phyloP scores from a whole-genome alignment of 306 rosid species.

The Prinsepia uniflora region DNA sequence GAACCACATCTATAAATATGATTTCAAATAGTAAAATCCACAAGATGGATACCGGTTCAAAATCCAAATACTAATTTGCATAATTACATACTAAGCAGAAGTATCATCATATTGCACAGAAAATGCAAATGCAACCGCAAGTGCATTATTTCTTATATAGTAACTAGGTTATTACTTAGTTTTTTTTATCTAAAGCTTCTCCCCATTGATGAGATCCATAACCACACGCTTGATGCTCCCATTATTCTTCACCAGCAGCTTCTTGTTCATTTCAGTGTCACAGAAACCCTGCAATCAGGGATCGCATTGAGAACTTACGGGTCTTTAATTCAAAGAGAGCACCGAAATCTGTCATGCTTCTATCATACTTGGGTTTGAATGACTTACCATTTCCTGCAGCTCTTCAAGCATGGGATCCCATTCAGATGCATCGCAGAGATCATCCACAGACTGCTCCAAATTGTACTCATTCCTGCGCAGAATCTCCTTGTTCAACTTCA shows the following conservation, averaged over 20 bases:
- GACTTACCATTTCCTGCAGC: conserved; percentile 71
- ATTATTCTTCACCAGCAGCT: conserved; percentile 71
- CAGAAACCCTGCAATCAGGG: conserved; percentile 59
- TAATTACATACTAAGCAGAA: not conserved
- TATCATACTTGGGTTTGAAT: not conserved
- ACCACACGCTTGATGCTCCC: conserved; percentile 92
- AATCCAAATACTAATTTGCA: not conserved
- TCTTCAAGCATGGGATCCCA: conserved; percentile 92
- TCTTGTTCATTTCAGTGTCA: conserved; percentile 60
- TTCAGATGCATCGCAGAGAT: conserved; percentile 70
- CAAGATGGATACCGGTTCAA: not conserved
- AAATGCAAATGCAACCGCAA: not conserved
- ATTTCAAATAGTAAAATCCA: not conserved
- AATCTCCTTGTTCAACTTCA: conserved; percentile 72
- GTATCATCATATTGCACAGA: not conserved
- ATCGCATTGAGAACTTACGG: conserved; percentile 4
- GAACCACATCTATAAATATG: no score
- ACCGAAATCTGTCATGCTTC: not conserved
- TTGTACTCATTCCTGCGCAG: conserved; percentile 63
- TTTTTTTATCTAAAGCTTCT: conserved; percentile 32
- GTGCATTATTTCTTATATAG: conserved; percentile 14
- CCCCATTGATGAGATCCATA: conserved; percentile 70
- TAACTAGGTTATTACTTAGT: not conserved
- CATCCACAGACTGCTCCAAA: conserved; percentile 66
- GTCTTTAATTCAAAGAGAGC: not conserved